Evolutionary conservation across 2,329 filamentous ascomycete genomes (phyloP), one percentile per base, ranked within the genome.

Genomic region (Magnaporthiopsis poae): DNA sequence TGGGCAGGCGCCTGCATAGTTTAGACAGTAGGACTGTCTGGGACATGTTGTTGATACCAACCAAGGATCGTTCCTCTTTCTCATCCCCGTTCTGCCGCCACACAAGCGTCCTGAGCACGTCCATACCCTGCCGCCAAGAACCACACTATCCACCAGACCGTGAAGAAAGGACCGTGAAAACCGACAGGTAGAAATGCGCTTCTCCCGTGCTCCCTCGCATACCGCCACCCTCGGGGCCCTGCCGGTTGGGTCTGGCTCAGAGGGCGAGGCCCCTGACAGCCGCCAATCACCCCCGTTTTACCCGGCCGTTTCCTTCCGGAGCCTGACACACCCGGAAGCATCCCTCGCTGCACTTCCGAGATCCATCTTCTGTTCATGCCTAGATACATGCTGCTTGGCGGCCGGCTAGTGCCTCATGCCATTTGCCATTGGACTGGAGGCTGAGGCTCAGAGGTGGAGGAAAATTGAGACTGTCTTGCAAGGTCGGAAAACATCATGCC

Each of bases 261-360:
- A 61, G 61, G 64, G 61, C 61, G 31, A 52, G 56, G 61, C 27
- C 27, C 46, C 46, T n/a, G 46, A 21, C 46, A 56, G 46, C 46
- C 46, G n/a, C 46, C 18, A 56, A 21, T 7, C n/a, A 35, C 46
- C 25, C 39, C 63, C 70, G 74, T 77, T 76, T 75, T 75, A 74
- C 67, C 74, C 72, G 69, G 64, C 66, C 68, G 70, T 69, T 73
- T 72, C 72, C 70, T 70, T 72, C 69, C 68, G 69, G 66, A 69
- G 68, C 73, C 75, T 79, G 77, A 78, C 71, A 78, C 77, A 74
- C 74, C 70, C 77, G 78, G 78, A 78, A 75, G 73, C 69, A 68
- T 74, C 72, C 73, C 75, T 72, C 70, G 66, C 73, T 72, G 71
- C 70, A 70, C 72, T 78, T 77, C 78, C 78, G 76, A 75, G 73